Conservation (phyloP, 768 basidiomycete genomes). For the Leccinum arenicola region DNA sequence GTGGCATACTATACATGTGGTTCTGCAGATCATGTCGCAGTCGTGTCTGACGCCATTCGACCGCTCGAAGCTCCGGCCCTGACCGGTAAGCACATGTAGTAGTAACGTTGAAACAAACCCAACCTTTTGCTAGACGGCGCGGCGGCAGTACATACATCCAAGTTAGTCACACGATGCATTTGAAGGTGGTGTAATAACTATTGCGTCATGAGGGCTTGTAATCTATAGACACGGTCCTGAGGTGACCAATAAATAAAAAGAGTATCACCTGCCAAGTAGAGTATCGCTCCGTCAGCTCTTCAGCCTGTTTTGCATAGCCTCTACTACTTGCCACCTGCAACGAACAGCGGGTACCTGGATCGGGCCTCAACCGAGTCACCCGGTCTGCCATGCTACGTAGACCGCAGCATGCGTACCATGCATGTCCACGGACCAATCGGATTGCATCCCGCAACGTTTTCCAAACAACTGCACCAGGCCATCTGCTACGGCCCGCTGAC, state of each 20-base stretch:
- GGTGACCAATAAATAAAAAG: too few species aligned
- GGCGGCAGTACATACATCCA: too few species aligned
- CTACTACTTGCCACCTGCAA: not conserved
- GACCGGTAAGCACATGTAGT: too few species aligned
- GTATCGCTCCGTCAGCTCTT: not conserved
- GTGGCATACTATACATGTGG: too few species aligned
- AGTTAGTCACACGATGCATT: too few species aligned
- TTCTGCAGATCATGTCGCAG: too few species aligned
- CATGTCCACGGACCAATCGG: not conserved
- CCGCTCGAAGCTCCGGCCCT: not conserved
- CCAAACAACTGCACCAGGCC: not conserved
- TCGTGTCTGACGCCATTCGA: not conserved
- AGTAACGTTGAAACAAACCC: too few species aligned
- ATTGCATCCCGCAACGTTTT: not conserved
- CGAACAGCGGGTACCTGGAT: not conserved
- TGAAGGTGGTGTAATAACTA: too few species aligned
- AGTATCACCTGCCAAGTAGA: not conserved
- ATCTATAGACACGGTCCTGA: too few species aligned
- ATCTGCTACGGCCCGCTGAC: not conserved
- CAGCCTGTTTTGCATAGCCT: not conserved
- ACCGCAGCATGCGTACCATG: not conserved
- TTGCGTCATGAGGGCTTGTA: too few species aligned
- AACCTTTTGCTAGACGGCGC: too few species aligned
- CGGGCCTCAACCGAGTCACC: not conserved
- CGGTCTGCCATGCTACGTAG: not conserved